Conservation (phyloP, 108 stramenopile genomes). For the Licmophora abbreviata region DNA sequence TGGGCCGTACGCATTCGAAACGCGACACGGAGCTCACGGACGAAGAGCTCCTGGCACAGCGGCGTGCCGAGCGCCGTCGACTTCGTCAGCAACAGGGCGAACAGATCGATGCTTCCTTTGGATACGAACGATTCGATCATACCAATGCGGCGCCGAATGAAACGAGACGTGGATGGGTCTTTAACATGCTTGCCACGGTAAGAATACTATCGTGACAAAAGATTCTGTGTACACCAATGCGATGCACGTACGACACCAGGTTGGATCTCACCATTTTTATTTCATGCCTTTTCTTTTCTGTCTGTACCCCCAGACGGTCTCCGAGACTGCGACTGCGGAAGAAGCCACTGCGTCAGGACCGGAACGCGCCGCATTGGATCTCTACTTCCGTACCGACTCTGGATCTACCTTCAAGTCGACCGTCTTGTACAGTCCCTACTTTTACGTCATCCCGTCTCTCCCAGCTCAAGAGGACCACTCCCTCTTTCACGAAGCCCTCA, state of each 20-base stretch:
- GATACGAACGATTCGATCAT: slow-evolving; percentile 38
- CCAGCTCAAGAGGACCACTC: slow-evolving; percentile 20
- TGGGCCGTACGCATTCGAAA: slow-evolving; percentile 17
- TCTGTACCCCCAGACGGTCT: slow-evolving; percentile 2
- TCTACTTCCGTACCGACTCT: slow-evolving; percentile 72
- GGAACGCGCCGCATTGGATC: slow-evolving; percentile 78
- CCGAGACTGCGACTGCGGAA: slow-evolving; percentile 1
- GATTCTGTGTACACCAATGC: slow-evolving; percentile 1
- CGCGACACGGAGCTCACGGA: slow-evolving; percentile 12
- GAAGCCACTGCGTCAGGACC: slow-evolving; percentile 22
- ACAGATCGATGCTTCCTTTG: slow-evolving; percentile 52
- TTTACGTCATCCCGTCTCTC: slow-evolving; percentile 72
- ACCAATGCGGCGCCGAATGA: slow-evolving; percentile 10
- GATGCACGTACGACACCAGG: slow-evolving; percentile 5
- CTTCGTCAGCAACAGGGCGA: slow-evolving; percentile 42
- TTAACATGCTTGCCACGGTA: slow-evolving; percentile 87
- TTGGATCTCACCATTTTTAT: background rate
- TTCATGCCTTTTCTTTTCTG: background rate
- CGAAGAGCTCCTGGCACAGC: slow-evolving; percentile 23
- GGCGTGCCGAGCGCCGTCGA: slow-evolving; percentile 11
- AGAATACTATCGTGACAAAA: slow-evolving; percentile 13
- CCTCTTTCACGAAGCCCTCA: slow-evolving; percentile 47
- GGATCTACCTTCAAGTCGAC: slow-evolving; percentile 81
- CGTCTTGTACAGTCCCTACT: slow-evolving; percentile 88
- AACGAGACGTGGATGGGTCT: slow-evolving; percentile 76